A percentile compares a stretch with the other conserved stretches of the same genome.
Evolutionary conservation across 768 basidiomycete species (phyloP).

Genomic region (Hebeloma cylindrosporum): DNA sequence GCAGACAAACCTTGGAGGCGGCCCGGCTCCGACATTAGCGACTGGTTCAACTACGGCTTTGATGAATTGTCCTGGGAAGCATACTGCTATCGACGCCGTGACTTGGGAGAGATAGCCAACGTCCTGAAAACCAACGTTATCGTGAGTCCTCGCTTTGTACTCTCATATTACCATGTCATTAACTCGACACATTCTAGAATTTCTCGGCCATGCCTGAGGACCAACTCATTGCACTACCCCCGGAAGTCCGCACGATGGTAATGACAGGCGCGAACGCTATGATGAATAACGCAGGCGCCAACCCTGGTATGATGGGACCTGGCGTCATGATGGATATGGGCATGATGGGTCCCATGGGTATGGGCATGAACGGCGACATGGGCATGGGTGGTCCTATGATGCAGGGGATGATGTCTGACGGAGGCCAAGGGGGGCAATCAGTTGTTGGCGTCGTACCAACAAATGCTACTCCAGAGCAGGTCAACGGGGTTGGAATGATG

Average conservation of each 20-base stretch:
- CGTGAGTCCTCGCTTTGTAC: slow-evolving; percentile 43
- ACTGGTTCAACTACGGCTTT: slow-evolving; percentile 99
- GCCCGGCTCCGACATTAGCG: slow-evolving; percentile 89
- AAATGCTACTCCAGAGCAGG: slow-evolving; percentile 43
- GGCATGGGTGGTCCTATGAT: slow-evolving; percentile 60
- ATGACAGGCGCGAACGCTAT: slow-evolving; percentile 80
- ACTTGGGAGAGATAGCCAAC: slow-evolving; percentile 75
- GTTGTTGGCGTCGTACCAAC: slow-evolving; percentile 34
- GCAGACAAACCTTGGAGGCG: slow-evolving; percentile 88
- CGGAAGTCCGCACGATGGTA: slow-evolving; percentile 83
- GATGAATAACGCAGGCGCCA: slow-evolving; percentile 63
- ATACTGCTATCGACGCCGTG: slow-evolving; percentile 83
- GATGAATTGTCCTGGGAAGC: slow-evolving; percentile 96
- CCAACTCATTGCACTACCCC: slow-evolving; percentile 72
- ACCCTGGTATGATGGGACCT: slow-evolving; percentile 58
- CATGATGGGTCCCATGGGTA: slow-evolving; percentile 63
- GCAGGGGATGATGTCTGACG: slow-evolving; percentile 48
- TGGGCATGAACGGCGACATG: slow-evolving; percentile 71
- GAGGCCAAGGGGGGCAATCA: slow-evolving; percentile 35
- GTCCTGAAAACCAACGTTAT: slow-evolving; percentile 83
- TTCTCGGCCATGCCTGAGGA: slow-evolving; percentile 83
- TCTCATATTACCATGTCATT: slow-evolving; percentile 2
- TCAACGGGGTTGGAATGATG: slow-evolving; percentile 44
- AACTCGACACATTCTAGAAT: slow-evolving; percentile 47
- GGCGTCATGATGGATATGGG: slow-evolving; percentile 82